phyloP scores from a whole-genome alignment of 2,329 filamentous ascomycete species.

The Pseudocercospora crystallina region DNA sequence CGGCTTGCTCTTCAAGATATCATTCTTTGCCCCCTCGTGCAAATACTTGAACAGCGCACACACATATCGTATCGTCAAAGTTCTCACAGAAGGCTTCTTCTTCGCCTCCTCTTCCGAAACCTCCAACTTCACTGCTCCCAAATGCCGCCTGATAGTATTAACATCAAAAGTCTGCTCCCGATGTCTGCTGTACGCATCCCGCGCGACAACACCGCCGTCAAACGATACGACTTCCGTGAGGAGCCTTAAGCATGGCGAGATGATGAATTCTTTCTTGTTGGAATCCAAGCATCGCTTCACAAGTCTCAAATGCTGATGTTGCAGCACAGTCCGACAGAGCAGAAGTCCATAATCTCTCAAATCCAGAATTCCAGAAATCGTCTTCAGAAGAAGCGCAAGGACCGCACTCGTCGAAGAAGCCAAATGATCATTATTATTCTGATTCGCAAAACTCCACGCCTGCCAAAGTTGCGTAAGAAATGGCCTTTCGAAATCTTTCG shows the following conservation, averaged over 20 bases:
- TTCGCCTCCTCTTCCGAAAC: slow-evolving; percentile 56
- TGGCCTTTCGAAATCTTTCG: slow-evolving; percentile 57
- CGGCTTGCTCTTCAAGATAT: slow-evolving; percentile 74
- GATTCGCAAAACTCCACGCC: slow-evolving; percentile 80
- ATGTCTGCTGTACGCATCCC: slow-evolving; percentile 68
- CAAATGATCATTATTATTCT: slow-evolving; percentile 76
- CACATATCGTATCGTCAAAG: slow-evolving; percentile 79
- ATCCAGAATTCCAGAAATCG: slow-evolving; percentile 71
- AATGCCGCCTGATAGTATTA: slow-evolving; percentile 75
- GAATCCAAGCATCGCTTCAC: slow-evolving; percentile 76
- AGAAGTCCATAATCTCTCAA: slow-evolving; percentile 73
- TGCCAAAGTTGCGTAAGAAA: slow-evolving; percentile 80
- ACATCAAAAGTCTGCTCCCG: slow-evolving; percentile 70
- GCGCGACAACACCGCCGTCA: slow-evolving; percentile 79
- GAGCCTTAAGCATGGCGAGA: slow-evolving; percentile 82
- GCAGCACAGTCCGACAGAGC: slow-evolving; percentile 78
- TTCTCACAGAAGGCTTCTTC: slow-evolving; percentile 74
- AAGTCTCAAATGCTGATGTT: slow-evolving; percentile 76
- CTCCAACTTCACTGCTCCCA: slow-evolving; percentile 64
- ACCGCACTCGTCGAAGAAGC: slow-evolving; percentile 79
- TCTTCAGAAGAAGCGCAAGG: slow-evolving; percentile 76
- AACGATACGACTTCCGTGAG: slow-evolving; percentile 82
- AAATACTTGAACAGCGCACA: slow-evolving; percentile 77
- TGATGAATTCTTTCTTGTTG: slow-evolving; percentile 83
- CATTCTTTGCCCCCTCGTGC: slow-evolving; percentile 72